Evolutionary conservation across 352 stramenopile species (phyloP).

Genomic region (Pythium volutum): DNA sequence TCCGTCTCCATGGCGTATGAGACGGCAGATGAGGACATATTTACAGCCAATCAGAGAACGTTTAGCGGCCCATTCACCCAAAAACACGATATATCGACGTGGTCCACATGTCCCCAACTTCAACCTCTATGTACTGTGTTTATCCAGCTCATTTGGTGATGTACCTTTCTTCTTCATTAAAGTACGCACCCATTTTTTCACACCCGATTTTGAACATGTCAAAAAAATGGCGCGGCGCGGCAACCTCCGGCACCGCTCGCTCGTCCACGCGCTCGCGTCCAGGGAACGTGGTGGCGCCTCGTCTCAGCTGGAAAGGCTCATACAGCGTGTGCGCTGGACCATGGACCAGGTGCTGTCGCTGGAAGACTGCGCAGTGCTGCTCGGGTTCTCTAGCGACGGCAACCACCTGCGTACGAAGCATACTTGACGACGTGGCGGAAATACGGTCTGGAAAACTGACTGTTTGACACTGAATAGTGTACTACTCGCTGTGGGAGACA

Average conservation of each 20-base stretch:
- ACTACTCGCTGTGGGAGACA: slow-evolving; percentile 38
- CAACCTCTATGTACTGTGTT: slow-evolving; percentile 15
- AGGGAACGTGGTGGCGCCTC: slow-evolving; percentile 2
- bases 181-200: too few relatives aligned
- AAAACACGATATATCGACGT: too few relatives aligned
- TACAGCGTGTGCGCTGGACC: slow-evolving; percentile 3
- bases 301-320: background rate
- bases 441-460: background rate
- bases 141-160: too few relatives aligned
- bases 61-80: slow-evolving; percentile 13
- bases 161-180: too few relatives aligned
- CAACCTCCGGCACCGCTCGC: slow-evolving; percentile 5
- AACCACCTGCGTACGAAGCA: slow-evolving; percentile 43
- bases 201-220: background rate
- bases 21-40: background rate
- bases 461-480: slow-evolving; percentile 30
- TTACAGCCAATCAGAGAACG: slow-evolving; percentile 14
- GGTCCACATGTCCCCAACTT: slow-evolving; percentile 19
- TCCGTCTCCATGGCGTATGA: background rate
- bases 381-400: slow-evolving; percentile 71
- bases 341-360: slow-evolving; percentile 34
- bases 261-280: slow-evolving; percentile 14
- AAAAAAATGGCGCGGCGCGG: background rate
- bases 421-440: background rate
- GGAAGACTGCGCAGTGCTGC: slow-evolving; percentile 45